Evolutionary conservation across 371 early-diverging fungal genomes (phyloP).

Genomic region (Mortierella sp.): DNA sequence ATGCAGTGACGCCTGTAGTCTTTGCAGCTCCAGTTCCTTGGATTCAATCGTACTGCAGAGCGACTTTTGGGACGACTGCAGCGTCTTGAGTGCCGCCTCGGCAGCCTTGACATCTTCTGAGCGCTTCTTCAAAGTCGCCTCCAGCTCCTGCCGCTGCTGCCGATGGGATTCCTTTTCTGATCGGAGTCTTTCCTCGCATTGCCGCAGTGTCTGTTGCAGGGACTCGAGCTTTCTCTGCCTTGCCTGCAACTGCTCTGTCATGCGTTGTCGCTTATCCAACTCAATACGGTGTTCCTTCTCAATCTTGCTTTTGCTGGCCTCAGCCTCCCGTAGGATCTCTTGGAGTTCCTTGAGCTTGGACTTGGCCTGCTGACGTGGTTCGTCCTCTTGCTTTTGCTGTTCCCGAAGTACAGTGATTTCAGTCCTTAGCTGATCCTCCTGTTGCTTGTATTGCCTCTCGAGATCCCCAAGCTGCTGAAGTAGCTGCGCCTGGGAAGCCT

Average conservation of each 20-base stretch:
- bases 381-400: constrained; percentile 55
- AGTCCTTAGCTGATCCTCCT: constrained; percentile 48
- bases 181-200: constrained; percentile 22
- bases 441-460: constrained; percentile 47
- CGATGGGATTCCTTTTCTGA: constrained; percentile 34
- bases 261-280: constrained; percentile 36
- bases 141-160: constrained; percentile 32
- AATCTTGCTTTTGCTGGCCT: constrained; percentile 42
- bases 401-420: constrained; percentile 55
- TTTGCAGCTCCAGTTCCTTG: constrained; percentile 42
- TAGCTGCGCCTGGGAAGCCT: constrained; percentile 43
- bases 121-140: constrained; percentile 24
- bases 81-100: constrained; percentile 17
- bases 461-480: constrained; percentile 40
- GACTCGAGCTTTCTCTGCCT: constrained; percentile 41
- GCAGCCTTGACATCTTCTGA: constrained; percentile 37
- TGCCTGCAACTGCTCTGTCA: constrained; percentile 30
- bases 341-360: constrained; percentile 58
- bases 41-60: constrained; percentile 36
- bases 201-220: constrained; percentile 25
- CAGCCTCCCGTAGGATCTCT: constrained; percentile 52
- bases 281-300: constrained; percentile 57
- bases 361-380: constrained; percentile 57
- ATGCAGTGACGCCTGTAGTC: constrained; percentile 40
- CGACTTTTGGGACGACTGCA: constrained; percentile 23